phyloP scores from a whole-genome alignment of 2,329 filamentous ascomycete genomes.

The Aspergillus sp. region DNA sequence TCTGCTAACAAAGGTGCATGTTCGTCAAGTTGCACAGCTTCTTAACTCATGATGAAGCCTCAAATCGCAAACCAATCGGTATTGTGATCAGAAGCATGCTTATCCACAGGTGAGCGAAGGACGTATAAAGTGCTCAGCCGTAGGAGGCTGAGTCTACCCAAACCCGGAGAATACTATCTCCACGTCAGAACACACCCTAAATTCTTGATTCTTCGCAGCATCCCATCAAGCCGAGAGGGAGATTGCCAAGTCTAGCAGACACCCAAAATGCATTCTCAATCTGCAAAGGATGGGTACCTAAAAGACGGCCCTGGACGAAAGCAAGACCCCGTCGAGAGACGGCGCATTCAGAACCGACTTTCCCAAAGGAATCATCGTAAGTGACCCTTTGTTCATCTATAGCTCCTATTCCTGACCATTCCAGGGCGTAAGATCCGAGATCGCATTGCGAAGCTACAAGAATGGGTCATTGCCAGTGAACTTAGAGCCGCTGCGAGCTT shows the following conservation, averaged over 20 bases:
- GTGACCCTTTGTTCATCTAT: background rate
- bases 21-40: too few relatives aligned
- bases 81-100: too few relatives aligned
- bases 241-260: background rate
- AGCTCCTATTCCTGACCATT: background rate
- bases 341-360: conserved; percentile 30
- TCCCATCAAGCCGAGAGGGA: background rate
- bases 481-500: conserved; percentile 27
- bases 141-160: too few relatives aligned
- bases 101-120: too few relatives aligned
- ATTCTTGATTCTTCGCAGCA: too few relatives aligned
- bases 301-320: conserved; percentile 14
- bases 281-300: conserved; percentile 9
- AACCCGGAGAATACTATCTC: too few relatives aligned
- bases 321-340: conserved; percentile 30
- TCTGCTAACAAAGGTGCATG: too few relatives aligned
- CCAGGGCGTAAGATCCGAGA: conserved; percentile 33
- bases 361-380: conserved; percentile 34
- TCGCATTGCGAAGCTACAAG: conserved; percentile 33
- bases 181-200: too few relatives aligned
- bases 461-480: conserved; percentile 33
- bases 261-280: conserved; percentile 3
- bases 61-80: too few relatives aligned
- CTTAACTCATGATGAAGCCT: too few relatives aligned
- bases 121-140: too few relatives aligned